These are phyloP conservation scores for Aspergillus luchuensis DNA, from an alignment of 2,329 filamentous ascomycete species.

Conservation along the genomic window DNA sequence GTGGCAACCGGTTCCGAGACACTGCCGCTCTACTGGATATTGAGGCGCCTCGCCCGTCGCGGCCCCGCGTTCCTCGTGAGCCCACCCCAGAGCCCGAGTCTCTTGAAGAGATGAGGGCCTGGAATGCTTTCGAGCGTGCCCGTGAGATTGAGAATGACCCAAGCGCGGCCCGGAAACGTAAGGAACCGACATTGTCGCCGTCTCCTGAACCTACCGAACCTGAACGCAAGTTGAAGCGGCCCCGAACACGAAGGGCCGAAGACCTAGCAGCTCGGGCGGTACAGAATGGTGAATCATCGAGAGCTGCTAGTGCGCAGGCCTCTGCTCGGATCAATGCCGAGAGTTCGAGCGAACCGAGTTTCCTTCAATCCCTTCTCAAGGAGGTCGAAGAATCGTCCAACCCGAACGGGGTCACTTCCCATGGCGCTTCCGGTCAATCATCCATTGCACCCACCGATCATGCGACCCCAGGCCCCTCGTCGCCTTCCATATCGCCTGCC, in stretches of 20 bases:
- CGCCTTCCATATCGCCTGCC: constrained; percentile 44
- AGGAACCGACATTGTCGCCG: constrained; percentile 72
- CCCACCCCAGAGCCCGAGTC: constrained; percentile 66
- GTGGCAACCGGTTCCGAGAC: constrained; percentile 69
- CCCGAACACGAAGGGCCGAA: constrained; percentile 71
- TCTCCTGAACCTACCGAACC: constrained; percentile 69
- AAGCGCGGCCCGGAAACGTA: constrained; percentile 49
- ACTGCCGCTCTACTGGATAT: constrained; percentile 64
- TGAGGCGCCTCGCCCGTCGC: constrained; percentile 44
- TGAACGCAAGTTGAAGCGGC: constrained; percentile 83
- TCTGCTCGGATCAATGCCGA: constrained; percentile 38
- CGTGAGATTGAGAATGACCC: constrained; percentile 65
- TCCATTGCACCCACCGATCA: constrained; percentile 44
- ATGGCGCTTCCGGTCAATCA: constrained; percentile 34
- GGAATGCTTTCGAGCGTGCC: constrained; percentile 87
- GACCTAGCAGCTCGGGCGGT: constrained; percentile 52
- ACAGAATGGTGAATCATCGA: constrained; percentile 45
- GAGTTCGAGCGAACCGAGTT: constrained; percentile 65
- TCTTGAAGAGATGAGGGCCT: constrained; percentile 77
- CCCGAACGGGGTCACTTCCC: constrained; percentile 31
- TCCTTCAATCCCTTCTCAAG: constrained; percentile 81
- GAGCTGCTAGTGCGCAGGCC: constrained; percentile 34
- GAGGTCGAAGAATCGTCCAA: constrained; percentile 70
- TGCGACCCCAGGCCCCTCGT: constrained; percentile 42
- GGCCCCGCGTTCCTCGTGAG: constrained; percentile 42